Percentiles rank a stretch among this genome's conserved stretches.
phyloP scores from a whole-genome alignment of 2,329 filamentous ascomycete genomes.

The Aspergillus pseudonomiae region DNA sequence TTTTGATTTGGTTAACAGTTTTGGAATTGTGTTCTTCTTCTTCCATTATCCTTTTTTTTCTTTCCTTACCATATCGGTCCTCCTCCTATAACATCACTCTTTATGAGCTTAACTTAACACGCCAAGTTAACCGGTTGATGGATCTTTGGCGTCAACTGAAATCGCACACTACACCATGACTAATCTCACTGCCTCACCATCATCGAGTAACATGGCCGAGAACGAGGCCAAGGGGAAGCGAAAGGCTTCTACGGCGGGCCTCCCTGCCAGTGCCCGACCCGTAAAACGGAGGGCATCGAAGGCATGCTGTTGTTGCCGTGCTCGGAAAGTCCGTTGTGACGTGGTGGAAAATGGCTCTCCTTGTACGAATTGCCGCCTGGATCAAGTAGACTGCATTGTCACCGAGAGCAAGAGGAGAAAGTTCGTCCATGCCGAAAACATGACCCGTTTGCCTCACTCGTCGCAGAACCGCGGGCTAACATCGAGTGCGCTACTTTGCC shows the following conservation, averaged over 20 bases:
- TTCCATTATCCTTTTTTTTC: not conserved
- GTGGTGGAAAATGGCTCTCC: slow-evolving; percentile 83
- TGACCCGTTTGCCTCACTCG: slow-evolving; percentile 11
- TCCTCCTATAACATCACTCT: slow-evolving; percentile 5
- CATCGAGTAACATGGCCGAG: slow-evolving; percentile 25
- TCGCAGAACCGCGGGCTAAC: slow-evolving; percentile 16
- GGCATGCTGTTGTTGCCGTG: slow-evolving; percentile 85
- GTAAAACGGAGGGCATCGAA: slow-evolving; percentile 87
- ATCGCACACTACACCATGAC: slow-evolving; percentile 26
- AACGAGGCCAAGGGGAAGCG: slow-evolving; percentile 53
- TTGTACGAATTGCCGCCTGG: slow-evolving; percentile 78
- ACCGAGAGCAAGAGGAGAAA: slow-evolving; percentile 79
- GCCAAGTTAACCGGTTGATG: slow-evolving; percentile 2
- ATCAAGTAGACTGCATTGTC: slow-evolving; percentile 59
- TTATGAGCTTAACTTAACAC: slow-evolving; percentile 5
- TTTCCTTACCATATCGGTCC: not conserved
- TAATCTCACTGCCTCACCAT: slow-evolving; percentile 22
- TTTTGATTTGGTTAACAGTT: not conserved
- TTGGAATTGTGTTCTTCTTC: not conserved
- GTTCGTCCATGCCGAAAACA: slow-evolving; percentile 34
- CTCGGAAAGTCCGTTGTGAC: slow-evolving; percentile 90
- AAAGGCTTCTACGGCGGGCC: slow-evolving; percentile 59
- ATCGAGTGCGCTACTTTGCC: slow-evolving; percentile 11
- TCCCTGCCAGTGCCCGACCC: slow-evolving; percentile 57
- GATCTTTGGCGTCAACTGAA: slow-evolving; percentile 15